Conservation (phyloP, 2,329 filamentous ascomycete species). For the Xylariales sp. region DNA sequence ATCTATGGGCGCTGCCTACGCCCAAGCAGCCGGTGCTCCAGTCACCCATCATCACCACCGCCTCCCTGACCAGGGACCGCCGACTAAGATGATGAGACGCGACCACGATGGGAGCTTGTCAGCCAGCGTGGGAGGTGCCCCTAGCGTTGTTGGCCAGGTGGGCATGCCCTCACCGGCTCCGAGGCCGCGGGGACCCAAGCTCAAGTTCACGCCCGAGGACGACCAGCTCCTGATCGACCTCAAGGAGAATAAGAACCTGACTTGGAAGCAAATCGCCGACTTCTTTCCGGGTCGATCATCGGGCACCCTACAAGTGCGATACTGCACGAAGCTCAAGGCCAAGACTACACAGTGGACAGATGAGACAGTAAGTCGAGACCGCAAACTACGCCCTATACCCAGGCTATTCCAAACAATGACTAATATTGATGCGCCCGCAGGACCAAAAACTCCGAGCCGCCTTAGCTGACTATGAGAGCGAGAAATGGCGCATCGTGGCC, state of each 20-base stretch:
- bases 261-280: constrained; percentile 96
- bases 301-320: constrained; percentile 87
- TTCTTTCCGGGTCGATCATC: constrained; percentile 91
- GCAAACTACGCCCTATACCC: too few species aligned
- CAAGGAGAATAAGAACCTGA: constrained; percentile 91
- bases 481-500: constrained; percentile 89
- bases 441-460: constrained; percentile 73
- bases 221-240: constrained; percentile 83
- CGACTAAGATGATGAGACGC: constrained; percentile 63
- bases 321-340: constrained; percentile 91
- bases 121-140: constrained; percentile 52
- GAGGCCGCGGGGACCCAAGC: constrained; percentile 78
- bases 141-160: constrained; percentile 80
- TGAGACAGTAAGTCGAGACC: constrained; percentile 63
- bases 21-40: constrained; percentile 39
- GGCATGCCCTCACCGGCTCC: constrained; percentile 84
- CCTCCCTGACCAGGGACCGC: constrained; percentile 67
- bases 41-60: constrained; percentile 77
- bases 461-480: constrained; percentile 81
- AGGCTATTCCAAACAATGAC: constrained; percentile 1
- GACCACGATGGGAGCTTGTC: constrained; percentile 44
- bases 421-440: constrained; percentile 38
- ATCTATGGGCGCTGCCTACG: constrained; percentile 47
- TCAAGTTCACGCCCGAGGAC: constrained; percentile 92
- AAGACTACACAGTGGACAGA: constrained; percentile 93